These are phyloP conservation scores for Persicaria tinctoria DNA, from an alignment of 148 eudicot genomes.

Conservation along the genomic window DNA sequence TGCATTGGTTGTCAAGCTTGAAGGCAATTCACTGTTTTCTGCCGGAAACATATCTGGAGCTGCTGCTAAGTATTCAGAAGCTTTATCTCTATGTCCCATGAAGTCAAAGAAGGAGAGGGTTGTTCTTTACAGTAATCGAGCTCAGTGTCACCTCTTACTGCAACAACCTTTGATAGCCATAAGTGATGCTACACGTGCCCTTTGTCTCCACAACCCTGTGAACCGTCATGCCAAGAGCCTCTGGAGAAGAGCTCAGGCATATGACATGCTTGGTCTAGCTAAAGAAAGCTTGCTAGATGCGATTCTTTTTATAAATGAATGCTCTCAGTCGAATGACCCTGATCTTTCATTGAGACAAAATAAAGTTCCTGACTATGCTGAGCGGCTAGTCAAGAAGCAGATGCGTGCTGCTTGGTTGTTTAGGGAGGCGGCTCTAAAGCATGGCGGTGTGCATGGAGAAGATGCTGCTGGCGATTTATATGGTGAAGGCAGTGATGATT, in stretches of 20 bases:
- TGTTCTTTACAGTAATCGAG: constrained; percentile 83
- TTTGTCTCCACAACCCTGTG: constrained; percentile 79
- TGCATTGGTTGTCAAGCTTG: constrained; percentile 85
- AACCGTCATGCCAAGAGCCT: constrained; percentile 94
- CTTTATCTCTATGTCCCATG: constrained; percentile 79
- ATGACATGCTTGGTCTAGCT: constrained; percentile 92
- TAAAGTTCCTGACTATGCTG: constrained; percentile 96
- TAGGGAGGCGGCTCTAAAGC: constrained; percentile 87
- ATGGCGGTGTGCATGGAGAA: constrained; percentile 84
- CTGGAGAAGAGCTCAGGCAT: constrained; percentile 99
- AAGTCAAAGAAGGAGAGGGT: constrained; percentile 89
- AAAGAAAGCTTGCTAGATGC: constrained; percentile 98
- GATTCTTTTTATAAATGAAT: constrained; percentile 82
- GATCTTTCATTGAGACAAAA: constrained; percentile 81
- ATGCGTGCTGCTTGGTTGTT: constrained; percentile 97
- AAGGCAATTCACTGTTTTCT: constrained; percentile 90
- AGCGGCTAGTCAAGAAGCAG: constrained; percentile 92
- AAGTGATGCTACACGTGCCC: constrained; percentile 91
- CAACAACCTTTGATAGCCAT: constrained; percentile 87
- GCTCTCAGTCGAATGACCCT: constrained; percentile 85
- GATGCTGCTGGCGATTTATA: constrained; percentile 60
- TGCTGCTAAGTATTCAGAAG: constrained; percentile 87
- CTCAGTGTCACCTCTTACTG: constrained; percentile 85
- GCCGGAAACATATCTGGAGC: constrained; percentile 89
- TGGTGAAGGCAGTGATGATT: constrained; percentile 84